These are phyloP conservation scores for Pleurotus cornucopiae DNA, from an alignment of 768 basidiomycete genomes.

Conservation along the genomic window DNA sequence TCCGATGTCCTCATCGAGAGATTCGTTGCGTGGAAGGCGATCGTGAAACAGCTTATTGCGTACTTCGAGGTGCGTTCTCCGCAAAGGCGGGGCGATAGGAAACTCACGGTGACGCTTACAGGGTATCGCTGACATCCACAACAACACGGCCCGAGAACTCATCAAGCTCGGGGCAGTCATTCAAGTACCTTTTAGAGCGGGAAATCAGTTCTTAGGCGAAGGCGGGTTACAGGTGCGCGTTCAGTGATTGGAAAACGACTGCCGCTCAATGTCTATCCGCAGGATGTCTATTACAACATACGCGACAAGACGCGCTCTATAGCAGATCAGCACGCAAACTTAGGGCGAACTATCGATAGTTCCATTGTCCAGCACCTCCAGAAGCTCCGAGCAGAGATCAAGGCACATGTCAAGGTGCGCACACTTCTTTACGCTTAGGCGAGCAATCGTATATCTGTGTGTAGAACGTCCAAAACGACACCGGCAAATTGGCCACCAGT, in stretches of 20 bases:
- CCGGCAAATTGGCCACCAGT: conserved; percentile 82
- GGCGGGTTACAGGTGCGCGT: conserved; percentile 77
- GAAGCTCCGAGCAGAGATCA: conserved; percentile 92
- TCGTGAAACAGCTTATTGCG: conserved; percentile 91
- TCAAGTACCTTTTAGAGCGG: conserved; percentile 92
- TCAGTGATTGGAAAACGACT: background rate
- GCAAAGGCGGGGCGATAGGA: background rate
- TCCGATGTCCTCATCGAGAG: conserved; percentile 96
- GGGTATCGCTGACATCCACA: conserved; percentile 81
- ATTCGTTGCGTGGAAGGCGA: conserved; percentile 92
- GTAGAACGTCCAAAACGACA: conserved; percentile 92
- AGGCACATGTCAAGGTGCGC: conserved; percentile 90
- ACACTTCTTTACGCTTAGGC: no score
- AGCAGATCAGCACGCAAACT: conserved; percentile 94
- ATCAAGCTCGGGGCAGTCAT: conserved; percentile 93
- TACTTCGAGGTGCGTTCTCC: conserved; percentile 65
- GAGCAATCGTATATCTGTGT: background rate
- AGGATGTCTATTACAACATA: conserved; percentile 92
- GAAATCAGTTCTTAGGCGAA: conserved; percentile 98
- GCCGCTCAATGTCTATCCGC: background rate
- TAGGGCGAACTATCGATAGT: conserved; percentile 93
- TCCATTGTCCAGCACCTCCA: conserved; percentile 98
- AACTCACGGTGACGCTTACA: conserved; percentile 10
- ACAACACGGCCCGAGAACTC: conserved; percentile 89
- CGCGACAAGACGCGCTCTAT: conserved; percentile 91